Conservation (phyloP, 2,329 filamentous ascomycete species). For the Sporothrix pallida region DNA sequence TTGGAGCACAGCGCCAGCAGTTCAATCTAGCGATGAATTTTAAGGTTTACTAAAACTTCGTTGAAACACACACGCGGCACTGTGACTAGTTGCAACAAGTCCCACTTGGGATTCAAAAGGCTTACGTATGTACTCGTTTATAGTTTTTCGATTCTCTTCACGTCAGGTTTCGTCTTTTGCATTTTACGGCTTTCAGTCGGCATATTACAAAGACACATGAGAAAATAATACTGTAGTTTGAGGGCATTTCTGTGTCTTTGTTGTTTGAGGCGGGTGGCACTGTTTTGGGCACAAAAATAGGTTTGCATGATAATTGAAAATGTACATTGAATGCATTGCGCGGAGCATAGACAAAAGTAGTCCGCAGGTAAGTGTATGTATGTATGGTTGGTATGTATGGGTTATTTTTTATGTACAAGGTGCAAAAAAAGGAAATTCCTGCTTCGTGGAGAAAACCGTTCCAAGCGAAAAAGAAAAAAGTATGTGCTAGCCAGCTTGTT, state of each 20-base stretch:
- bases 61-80: conserved; percentile 10
- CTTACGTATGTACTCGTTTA: conserved; percentile 9
- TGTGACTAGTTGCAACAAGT: conserved; percentile 11
- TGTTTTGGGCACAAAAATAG: background rate
- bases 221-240: background rate
- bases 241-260: too few species aligned
- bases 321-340: background rate
- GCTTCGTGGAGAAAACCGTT: background rate
- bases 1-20: background rate
- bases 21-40: background rate
- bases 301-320: background rate
- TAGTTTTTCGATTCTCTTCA: background rate
- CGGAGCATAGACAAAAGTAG: background rate
- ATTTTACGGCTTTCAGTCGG: background rate
- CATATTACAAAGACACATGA: background rate
- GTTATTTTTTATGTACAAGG: conserved; percentile 18
- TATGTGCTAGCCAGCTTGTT: conserved; percentile 18
- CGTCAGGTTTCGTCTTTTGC: background rate
- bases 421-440: background rate
- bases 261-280: background rate
- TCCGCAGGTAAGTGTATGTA: background rate
- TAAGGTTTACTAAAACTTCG: conserved; percentile 8
- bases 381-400: background rate
- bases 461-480: background rate
- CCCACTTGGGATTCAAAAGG: background rate